These are phyloP conservation scores for Penicillium sp. DNA, from an alignment of 2,329 filamentous ascomycete genomes.

Conservation along the genomic window DNA sequence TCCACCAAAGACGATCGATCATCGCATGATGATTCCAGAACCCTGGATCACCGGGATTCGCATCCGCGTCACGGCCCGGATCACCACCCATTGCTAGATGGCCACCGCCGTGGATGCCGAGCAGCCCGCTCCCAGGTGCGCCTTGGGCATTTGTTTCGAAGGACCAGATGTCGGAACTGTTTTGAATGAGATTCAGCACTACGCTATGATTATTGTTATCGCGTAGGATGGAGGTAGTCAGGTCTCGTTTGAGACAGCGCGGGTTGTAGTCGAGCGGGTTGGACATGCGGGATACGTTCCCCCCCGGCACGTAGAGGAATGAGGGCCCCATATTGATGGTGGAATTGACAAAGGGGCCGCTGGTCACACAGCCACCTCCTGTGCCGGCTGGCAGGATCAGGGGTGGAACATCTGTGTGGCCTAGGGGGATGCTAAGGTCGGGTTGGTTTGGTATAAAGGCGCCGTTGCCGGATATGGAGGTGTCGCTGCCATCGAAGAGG, in stretches of 20 bases:
- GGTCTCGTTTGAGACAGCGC: conserved; percentile 35
- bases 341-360: conserved; percentile 43
- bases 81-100: conserved; percentile 54
- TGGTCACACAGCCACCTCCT: conserved; percentile 43
- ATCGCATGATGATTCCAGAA: conserved; percentile 56
- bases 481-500: conserved; percentile 55
- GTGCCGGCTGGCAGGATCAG: conserved; percentile 47
- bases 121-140: conserved; percentile 34
- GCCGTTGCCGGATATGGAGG: conserved; percentile 53
- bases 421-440: conserved; percentile 25
- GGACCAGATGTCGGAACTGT: conserved; percentile 31
- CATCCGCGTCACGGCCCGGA: conserved; percentile 51
- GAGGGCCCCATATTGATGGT: conserved; percentile 35
- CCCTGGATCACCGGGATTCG: conserved; percentile 51
- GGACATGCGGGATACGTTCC: conserved; percentile 2
- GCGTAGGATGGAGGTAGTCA: conserved; percentile 28
- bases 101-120: conserved; percentile 52
- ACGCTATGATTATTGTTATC: conserved; percentile 29
- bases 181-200: conserved; percentile 28
- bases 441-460: conserved; percentile 35
- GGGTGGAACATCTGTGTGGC: conserved; percentile 31
- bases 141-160: conserved; percentile 48
- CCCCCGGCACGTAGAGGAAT: conserved; percentile 19
- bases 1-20: conserved; percentile 55
- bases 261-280: conserved; percentile 37